Conservation (phyloP, 345 rosid species). For the Leavenworthia alabamica region DNA sequence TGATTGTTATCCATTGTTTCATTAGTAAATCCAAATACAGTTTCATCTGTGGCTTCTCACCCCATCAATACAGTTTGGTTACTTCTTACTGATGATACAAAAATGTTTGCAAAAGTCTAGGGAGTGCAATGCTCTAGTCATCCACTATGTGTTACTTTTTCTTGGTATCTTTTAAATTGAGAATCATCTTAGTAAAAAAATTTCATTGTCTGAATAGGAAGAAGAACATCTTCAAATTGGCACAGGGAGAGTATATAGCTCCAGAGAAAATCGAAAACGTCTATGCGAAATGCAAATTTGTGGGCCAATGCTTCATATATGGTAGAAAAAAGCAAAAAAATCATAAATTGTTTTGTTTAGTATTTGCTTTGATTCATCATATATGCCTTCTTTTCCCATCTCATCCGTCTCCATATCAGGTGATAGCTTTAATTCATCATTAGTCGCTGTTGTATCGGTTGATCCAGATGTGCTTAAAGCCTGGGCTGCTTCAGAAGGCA, state of each 20-base stretch:
- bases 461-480: constrained; percentile 71
- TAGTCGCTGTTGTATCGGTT: constrained; percentile 82
- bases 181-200: background rate
- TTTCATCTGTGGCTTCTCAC: background rate
- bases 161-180: background rate
- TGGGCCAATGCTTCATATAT: constrained; percentile 75
- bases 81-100: background rate
- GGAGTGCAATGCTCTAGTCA: constrained; percentile 3
- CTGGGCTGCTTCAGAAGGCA: constrained; percentile 85
- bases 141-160: background rate
- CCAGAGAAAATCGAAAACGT: constrained; percentile 98
- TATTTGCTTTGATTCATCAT: background rate
- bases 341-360: background rate
- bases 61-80: background rate
- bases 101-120: background rate
- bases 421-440: constrained; percentile 84
- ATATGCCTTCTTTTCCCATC: background rate
- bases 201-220: constrained; percentile 47
- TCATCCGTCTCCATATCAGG: constrained; percentile 41
- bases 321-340: constrained; percentile 46
- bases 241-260: constrained; percentile 99
- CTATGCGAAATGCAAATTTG: constrained; percentile 78
- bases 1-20: background rate
- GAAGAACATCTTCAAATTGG: constrained; percentile 96
- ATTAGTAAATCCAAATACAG: background rate